These are phyloP conservation scores for Oryza meridionalis DNA, from an alignment of 176 grass and related monocot species.

Conservation along the genomic window DNA sequence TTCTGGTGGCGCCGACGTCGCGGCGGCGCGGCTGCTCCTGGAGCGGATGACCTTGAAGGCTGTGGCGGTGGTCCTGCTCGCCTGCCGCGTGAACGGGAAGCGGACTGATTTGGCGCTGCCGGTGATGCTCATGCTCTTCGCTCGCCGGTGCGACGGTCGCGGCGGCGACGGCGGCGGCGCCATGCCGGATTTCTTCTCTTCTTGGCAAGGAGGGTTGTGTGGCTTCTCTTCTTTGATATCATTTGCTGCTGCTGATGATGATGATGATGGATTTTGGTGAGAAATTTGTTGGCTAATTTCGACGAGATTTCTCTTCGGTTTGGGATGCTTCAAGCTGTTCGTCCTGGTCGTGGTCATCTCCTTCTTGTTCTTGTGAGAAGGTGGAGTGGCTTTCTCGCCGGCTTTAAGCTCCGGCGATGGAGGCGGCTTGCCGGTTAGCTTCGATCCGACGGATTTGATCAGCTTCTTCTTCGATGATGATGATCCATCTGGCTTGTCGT, in stretches of 20 bases:
- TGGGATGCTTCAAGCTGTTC: slow-evolving; percentile 22
- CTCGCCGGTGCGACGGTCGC: slow-evolving; percentile 33
- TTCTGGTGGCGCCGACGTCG: slow-evolving; percentile 2
- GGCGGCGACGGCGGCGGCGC: neutral
- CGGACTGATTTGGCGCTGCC: slow-evolving; percentile 30
- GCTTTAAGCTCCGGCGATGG: slow-evolving; percentile 3
- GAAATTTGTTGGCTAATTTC: neutral
- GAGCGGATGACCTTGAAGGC: slow-evolving; percentile 52
- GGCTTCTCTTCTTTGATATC: neutral
- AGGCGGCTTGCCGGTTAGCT: slow-evolving; percentile 15
- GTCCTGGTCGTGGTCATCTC: neutral
- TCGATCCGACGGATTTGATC: slow-evolving; percentile 36
- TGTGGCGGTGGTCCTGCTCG: slow-evolving; percentile 33
- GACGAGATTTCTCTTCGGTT: slow-evolving; percentile 12
- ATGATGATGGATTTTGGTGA: neutral
- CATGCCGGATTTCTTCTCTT: slow-evolving; percentile 30
- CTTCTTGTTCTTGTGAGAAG: neutral
- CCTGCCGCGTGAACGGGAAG: slow-evolving; percentile 38
- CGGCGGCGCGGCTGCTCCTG: slow-evolving; percentile 36
- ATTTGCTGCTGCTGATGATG: neutral
- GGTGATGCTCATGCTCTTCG: slow-evolving; percentile 31
- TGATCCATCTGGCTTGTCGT: slow-evolving; percentile 4
- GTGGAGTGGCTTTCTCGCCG: too few relatives aligned
- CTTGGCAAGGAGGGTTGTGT: slow-evolving; percentile 8
- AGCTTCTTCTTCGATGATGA: slow-evolving; percentile 26